Conservation (phyloP, 2,329 filamentous ascomycete genomes). For the Fusarium armeniacum region DNA sequence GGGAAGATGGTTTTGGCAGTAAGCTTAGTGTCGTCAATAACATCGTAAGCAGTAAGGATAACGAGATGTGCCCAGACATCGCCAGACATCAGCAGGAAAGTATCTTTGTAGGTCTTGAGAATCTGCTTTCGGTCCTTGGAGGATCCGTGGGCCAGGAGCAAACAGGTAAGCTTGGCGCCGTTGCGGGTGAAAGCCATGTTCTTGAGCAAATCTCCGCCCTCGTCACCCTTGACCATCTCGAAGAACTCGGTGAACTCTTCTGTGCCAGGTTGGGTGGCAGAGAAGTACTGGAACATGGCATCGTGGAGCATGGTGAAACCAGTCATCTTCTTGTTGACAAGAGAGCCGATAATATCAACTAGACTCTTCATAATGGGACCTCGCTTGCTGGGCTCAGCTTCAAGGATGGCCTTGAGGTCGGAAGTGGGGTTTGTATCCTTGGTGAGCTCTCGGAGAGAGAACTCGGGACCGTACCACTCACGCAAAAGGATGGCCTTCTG, state of each 20-base stretch:
- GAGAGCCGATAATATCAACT: constrained; percentile 87
- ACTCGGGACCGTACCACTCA: constrained; percentile 98
- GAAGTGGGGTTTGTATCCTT: constrained; percentile 69
- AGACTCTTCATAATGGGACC: constrained; percentile 88
- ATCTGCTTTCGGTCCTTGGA: constrained; percentile 95
- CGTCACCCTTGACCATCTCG: constrained; percentile 91
- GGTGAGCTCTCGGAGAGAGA: constrained; percentile 78
- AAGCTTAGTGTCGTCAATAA: constrained; percentile 94
- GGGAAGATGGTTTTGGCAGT: constrained; percentile 87
- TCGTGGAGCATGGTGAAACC: constrained; percentile 99
- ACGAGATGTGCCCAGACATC: constrained; percentile 85
- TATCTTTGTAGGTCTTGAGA: constrained; percentile 90
- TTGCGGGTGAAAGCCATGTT: constrained; percentile 97
- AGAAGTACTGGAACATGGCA: constrained; percentile 96
- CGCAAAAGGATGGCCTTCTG: constrained; percentile 89
- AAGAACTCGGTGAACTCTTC: constrained; percentile 89
- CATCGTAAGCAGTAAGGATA: constrained; percentile 87
- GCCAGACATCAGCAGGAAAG: constrained; percentile 84
- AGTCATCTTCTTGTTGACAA: constrained; percentile 96
- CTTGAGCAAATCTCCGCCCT: constrained; percentile 90
- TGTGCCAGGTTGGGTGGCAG: constrained; percentile 80
- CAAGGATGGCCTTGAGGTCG: constrained; percentile 82
- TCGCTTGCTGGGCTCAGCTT: constrained; percentile 85
- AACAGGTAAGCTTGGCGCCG: constrained; percentile 83
- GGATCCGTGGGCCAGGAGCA: constrained; percentile 84